Evolutionary conservation across 2,329 filamentous ascomycete genomes (phyloP), one percentile per base, ranked within the genome.

Genomic region (Pseudogymnoascus sp.): DNA sequence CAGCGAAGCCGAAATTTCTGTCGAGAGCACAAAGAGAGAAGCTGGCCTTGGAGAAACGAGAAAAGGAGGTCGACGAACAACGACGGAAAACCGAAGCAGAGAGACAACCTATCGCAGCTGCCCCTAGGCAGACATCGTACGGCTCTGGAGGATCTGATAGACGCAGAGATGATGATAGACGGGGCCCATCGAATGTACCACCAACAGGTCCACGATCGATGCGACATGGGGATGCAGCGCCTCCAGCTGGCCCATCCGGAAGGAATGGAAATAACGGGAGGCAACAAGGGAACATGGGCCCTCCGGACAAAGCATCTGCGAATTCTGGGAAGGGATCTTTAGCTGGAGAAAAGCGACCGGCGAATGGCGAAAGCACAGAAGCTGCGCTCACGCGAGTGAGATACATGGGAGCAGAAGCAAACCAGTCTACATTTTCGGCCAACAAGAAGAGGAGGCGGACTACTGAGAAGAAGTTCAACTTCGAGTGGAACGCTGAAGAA

Each of bases 401-500:
- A 66, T 99, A 99, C 72, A 93, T 97, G 83, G 95, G 95, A 2
- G 89, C 91, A 0, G 91, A 96, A 67, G 86, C 90, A 61, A 96
- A 95, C 68, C 85, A 88, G 67, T 93, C 89, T 4, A 96, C 84
- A 38, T 97, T 97, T 72, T 96, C 92, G 0, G 93, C 93, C 1
- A 91, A 95, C 79, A 99, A 97, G 83, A 97, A 97, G 80, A 85
- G 93, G 63, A 89, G 90, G 78, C 84, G 93, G 66, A 96, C 92
- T 1, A 95, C 91, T 1, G 93, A 96, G 72, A 91, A 93, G 77
- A 97, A 99, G 75, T 99, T 99, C 80, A 99, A 97, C 71, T 99
- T 99, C 71, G 95, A 96, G 70, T 99, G 95, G 95, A 96, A 96
- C 69, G 84, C 86, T 0, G 90, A 96, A 65, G 95, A 99, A 73